These are phyloP conservation scores for Penicillium sp. DNA, from an alignment of 2,329 filamentous ascomycete species.

Conservation along the genomic window DNA sequence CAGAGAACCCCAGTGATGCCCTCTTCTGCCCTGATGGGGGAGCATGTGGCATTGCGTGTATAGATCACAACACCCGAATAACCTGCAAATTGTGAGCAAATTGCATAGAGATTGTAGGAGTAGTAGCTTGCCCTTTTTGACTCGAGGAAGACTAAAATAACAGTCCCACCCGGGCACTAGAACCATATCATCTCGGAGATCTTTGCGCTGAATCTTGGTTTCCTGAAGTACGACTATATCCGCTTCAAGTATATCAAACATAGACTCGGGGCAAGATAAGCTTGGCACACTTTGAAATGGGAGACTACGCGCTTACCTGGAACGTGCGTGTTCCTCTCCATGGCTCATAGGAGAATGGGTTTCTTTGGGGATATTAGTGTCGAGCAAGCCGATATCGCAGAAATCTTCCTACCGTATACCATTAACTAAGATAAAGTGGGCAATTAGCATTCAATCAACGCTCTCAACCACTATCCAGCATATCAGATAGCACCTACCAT, in stretches of 20 bases:
- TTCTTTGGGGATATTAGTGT: slow-evolving; percentile 48
- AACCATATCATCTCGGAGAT: slow-evolving; percentile 92
- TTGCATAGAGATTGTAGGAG: neutral
- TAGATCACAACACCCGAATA: slow-evolving; percentile 97
- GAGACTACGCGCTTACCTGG: slow-evolving; percentile 48
- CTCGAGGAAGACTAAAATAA: slow-evolving; percentile 85
- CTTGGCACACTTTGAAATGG: neutral
- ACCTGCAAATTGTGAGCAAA: slow-evolving; percentile 51
- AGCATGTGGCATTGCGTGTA: slow-evolving; percentile 79
- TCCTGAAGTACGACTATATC: slow-evolving; percentile 96
- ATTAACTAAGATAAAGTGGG: slow-evolving; percentile 56
- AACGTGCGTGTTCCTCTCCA: slow-evolving; percentile 70
- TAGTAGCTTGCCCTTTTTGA: slow-evolving; percentile 72
- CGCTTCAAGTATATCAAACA: slow-evolving; percentile 90
- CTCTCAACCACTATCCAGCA: neutral
- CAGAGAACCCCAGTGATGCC: slow-evolving; percentile 81
- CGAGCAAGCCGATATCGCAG: neutral
- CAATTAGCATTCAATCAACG: slow-evolving; percentile 24
- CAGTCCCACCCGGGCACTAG: slow-evolving; percentile 93
- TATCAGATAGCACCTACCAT: slow-evolving; percentile 54
- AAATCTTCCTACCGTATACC: slow-evolving; percentile 61
- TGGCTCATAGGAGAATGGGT: slow-evolving; percentile 80
- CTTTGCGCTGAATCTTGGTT: slow-evolving; percentile 91
- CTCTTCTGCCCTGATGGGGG: slow-evolving; percentile 86
- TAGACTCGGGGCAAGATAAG: slow-evolving; percentile 54